A percentile compares a stretch with the other conserved stretches of the same genome.
These are phyloP conservation scores for Albatrellus sp. DNA, from an alignment of 1,284 basidiomycete genomes.

Conservation along the genomic window DNA sequence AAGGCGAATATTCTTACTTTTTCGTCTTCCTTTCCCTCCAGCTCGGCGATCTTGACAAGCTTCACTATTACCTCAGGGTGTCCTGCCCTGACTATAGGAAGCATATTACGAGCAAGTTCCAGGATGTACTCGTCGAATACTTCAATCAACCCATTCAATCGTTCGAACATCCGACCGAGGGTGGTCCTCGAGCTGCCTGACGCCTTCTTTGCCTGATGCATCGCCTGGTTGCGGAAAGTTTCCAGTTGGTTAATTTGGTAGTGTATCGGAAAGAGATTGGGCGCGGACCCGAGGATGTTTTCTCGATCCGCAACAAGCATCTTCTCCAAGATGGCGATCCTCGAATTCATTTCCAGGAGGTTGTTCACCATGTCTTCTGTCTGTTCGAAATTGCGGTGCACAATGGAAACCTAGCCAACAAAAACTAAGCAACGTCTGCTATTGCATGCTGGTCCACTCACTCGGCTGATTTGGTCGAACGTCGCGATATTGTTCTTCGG, in stretches of 20 bases:
- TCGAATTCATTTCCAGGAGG: slow-evolving; percentile 78
- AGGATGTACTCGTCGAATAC: slow-evolving; percentile 86
- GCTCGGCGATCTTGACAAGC: slow-evolving; percentile 87
- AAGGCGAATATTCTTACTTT: slow-evolving; percentile 45
- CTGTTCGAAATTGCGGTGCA: slow-evolving; percentile 90
- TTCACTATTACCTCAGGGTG: slow-evolving; percentile 81
- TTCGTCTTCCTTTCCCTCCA: slow-evolving; percentile 89
- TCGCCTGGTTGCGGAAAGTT: slow-evolving; percentile 84
- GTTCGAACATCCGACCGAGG: slow-evolving; percentile 75
- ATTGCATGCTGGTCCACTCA: slow-evolving; percentile 25
- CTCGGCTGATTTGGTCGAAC: slow-evolving; percentile 88
- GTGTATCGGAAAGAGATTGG: slow-evolving; percentile 85
- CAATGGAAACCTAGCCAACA: slow-evolving; percentile 69
- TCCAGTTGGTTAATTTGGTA: slow-evolving; percentile 86
- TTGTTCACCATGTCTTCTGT: slow-evolving; percentile 94
- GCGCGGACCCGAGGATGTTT: slow-evolving; percentile 71
- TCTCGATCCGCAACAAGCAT: slow-evolving; percentile 68
- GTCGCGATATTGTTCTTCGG: slow-evolving; percentile 63
- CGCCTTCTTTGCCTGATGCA: slow-evolving; percentile 84
- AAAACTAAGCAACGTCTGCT: slow-evolving; percentile 5
- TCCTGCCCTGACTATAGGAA: slow-evolving; percentile 74
- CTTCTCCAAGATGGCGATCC: slow-evolving; percentile 68
- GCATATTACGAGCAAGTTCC: slow-evolving; percentile 64
- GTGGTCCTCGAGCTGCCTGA: slow-evolving; percentile 58
- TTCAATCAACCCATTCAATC: slow-evolving; percentile 71